Percentiles rank a stretch among this genome's conserved stretches.
Conservation (phyloP, 257 asterid species). For the Verbascum thapsus region DNA sequence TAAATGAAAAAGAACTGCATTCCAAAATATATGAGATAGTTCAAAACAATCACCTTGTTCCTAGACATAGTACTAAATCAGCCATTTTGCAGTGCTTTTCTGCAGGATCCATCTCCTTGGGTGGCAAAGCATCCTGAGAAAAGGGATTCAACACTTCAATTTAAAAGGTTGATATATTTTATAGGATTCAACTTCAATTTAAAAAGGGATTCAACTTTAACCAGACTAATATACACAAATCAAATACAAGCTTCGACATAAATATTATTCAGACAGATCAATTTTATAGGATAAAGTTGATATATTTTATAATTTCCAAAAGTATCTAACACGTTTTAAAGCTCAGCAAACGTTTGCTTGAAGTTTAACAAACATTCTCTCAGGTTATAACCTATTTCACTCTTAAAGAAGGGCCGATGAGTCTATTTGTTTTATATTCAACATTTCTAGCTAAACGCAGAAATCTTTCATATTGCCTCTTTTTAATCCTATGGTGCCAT, state of each 20-base stretch:
- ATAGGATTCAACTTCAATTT: too few species aligned
- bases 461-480: conserved; percentile 3
- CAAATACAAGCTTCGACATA: too few species aligned
- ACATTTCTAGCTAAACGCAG: conserved; percentile 3
- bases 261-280: too few species aligned
- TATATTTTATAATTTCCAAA: neutral
- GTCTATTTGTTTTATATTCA: conserved; percentile 1
- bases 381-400: conserved; percentile 6
- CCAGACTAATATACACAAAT: too few species aligned
- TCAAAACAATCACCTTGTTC: conserved; percentile 69
- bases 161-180: conserved; percentile 27
- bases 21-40: conserved; percentile 12
- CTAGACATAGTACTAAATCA: conserved; percentile 87
- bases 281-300: too few species aligned
- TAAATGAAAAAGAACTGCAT: conserved; percentile 23
- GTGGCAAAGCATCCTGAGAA: conserved; percentile 87
- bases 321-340: neutral
- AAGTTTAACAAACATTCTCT: neutral
- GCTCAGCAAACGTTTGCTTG: neutral
- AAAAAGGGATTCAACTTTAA: too few species aligned
- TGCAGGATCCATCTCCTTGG: conserved; percentile 89
- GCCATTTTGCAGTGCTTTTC: conserved; percentile 92
- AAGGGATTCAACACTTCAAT: conserved; percentile 28
- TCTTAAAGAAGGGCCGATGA: conserved; percentile 2
- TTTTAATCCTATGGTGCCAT: neutral